Conservation (phyloP, 2,329 filamentous ascomycete genomes). For the Orbilia blumenaviensis region DNA sequence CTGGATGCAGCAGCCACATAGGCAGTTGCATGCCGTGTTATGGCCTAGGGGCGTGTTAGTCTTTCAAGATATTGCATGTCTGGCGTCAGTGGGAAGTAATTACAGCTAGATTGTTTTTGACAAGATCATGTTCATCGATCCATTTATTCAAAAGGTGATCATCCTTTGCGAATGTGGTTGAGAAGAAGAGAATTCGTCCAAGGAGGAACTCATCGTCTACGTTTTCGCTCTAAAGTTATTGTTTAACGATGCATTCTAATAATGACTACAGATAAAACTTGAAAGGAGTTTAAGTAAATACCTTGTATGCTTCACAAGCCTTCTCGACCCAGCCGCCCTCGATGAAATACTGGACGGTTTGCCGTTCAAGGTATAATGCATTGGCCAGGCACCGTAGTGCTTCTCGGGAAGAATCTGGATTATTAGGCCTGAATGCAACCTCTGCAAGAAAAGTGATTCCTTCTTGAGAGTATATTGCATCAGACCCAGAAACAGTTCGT, state of each 20-base stretch:
- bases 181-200: slow-evolving; percentile 80
- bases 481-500: slow-evolving; percentile 75
- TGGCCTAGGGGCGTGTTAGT: slow-evolving; percentile 57
- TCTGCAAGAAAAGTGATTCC: slow-evolving; percentile 81
- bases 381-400: slow-evolving; percentile 86
- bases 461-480: slow-evolving; percentile 81
- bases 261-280: not conserved
- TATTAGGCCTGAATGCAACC: slow-evolving; percentile 71
- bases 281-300: not conserved
- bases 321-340: slow-evolving; percentile 74
- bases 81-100: slow-evolving; percentile 22
- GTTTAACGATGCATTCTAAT: not conserved
- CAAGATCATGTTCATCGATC: slow-evolving; percentile 73
- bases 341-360: slow-evolving; percentile 76
- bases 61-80: not conserved
- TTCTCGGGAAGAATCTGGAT: slow-evolving; percentile 72
- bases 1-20: slow-evolving; percentile 60
- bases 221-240: slow-evolving; percentile 66
- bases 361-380: slow-evolving; percentile 74
- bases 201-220: slow-evolving; percentile 86
- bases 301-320: slow-evolving; percentile 75
- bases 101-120: slow-evolving; percentile 71
- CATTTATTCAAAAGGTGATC: slow-evolving; percentile 69
- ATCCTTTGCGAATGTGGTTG: slow-evolving; percentile 78
- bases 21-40: slow-evolving; percentile 73